These are phyloP conservation scores for Penstemon newberryi DNA, from an alignment of 257 asterid species.

Conservation along the genomic window DNA sequence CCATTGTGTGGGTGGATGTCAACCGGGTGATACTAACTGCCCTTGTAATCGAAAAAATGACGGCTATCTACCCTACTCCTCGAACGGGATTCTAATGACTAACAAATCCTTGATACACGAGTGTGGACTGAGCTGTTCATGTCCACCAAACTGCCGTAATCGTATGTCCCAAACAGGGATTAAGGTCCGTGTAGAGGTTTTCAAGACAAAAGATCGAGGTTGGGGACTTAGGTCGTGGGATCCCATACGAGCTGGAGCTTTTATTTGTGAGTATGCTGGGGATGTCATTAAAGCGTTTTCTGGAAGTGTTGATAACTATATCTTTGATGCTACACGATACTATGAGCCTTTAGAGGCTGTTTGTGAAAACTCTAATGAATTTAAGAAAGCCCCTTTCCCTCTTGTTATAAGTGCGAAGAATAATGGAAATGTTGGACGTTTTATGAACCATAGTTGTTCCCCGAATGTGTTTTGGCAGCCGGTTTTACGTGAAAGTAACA, in stretches of 20 bases:
- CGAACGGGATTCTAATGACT: conserved; percentile 63
- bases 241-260: conserved; percentile 80
- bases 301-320: conserved; percentile 49
- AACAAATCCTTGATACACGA: conserved; percentile 59
- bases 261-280: conserved; percentile 92
- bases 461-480: conserved; percentile 90
- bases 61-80: conserved; percentile 59
- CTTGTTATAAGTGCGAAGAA: conserved; percentile 66
- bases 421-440: conserved; percentile 85
- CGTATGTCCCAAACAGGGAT: conserved; percentile 73
- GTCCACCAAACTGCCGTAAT: conserved; percentile 76
- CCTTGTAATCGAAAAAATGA: conserved; percentile 66
- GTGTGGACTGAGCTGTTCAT: conserved; percentile 72
- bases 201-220: conserved; percentile 76
- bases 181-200: conserved; percentile 73
- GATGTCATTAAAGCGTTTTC: conserved; percentile 53
- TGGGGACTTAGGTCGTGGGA: conserved; percentile 99
- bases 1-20: conserved; percentile 79
- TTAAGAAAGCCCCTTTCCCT: conserved; percentile 57
- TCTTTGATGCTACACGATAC: conserved; percentile 78
- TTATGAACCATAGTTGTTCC: conserved; percentile 92
- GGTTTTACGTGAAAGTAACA: conserved; percentile 64
- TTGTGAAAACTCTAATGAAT: conserved; percentile 40
- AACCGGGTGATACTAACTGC: conserved; percentile 69
- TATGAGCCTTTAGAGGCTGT: conserved; percentile 57